Percentiles rank a stretch among this genome's conserved stretches.
Conservation (phyloP, 1,284 basidiomycete species). For the Boletus albobrunnescens region DNA sequence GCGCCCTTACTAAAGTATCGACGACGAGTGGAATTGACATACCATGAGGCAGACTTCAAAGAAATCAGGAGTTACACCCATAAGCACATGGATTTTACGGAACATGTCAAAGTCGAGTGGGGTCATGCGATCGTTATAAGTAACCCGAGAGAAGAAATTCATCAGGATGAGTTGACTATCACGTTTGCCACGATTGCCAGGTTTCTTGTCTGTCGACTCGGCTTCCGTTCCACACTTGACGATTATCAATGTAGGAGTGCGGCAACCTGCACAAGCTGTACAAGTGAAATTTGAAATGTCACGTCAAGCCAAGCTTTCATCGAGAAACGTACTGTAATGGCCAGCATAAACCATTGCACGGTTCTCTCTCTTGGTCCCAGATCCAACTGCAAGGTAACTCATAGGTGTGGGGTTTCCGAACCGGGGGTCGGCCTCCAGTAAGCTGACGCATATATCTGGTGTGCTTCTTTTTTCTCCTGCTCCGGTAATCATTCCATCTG, state of each 20-base stretch:
- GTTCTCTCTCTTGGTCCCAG: conserved; percentile 87
- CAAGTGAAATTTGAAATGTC: conserved; percentile 2
- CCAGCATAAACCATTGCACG: conserved; percentile 98
- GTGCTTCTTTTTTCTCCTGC: conserved; percentile 92
- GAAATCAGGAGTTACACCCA: conserved; percentile 99
- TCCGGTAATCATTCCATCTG: conserved; percentile 99
- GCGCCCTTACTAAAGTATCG: conserved; percentile 6
- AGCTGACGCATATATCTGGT: conserved; percentile 91
- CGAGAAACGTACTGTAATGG: conserved; percentile 83
- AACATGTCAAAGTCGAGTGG: conserved; percentile 98
- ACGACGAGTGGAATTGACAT: conserved; percentile 26
- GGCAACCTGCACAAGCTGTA: conserved; percentile 73
- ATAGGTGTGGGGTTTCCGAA: conserved; percentile 97
- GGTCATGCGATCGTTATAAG: conserved; percentile 98
- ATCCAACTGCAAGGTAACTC: conserved; percentile 89
- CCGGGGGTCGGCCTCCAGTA: conserved; percentile 90
- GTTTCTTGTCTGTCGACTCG: conserved; percentile 87
- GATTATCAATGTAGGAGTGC: conserved; percentile 92
- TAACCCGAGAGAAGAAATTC: conserved; percentile 99
- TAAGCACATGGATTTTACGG: conserved; percentile 91
- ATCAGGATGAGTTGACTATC: conserved; percentile 98
- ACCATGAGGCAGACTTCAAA: conserved; percentile 99
- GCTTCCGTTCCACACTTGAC: conserved; percentile 94
- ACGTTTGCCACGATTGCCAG: conserved; percentile 97
- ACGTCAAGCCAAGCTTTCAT: background rate